phyloP scores from a whole-genome alignment of 305 asterid species.

The Solanum aculeatissimum region DNA sequence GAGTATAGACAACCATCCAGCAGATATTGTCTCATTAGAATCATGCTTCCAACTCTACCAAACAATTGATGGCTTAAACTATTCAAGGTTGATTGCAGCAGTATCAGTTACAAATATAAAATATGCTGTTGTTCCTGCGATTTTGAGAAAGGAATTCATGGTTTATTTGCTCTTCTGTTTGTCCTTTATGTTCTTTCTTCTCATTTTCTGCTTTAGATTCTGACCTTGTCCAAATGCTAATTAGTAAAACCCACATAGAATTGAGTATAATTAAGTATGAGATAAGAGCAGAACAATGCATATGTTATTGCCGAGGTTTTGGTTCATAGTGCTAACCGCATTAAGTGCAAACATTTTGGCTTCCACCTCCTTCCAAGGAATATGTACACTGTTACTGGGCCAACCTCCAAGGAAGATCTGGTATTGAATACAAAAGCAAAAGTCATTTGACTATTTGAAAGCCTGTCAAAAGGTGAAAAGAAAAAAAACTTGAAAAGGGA shows the following conservation, averaged over 20 bases:
- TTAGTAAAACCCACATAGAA: background rate
- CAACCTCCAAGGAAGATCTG: constrained; percentile 63
- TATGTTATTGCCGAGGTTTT: background rate
- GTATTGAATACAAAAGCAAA: constrained; percentile 3
- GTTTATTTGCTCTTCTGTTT: background rate
- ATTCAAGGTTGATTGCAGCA: background rate
- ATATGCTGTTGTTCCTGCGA: background rate
- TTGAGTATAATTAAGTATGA: background rate
- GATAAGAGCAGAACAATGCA: background rate
- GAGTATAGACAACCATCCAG: background rate
- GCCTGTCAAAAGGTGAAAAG: background rate
- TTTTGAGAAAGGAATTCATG: background rate
- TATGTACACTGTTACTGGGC: constrained; percentile 37
- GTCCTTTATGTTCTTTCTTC: background rate
- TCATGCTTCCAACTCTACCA: background rate
- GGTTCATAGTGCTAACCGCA: constrained; percentile 44
- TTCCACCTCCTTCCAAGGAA: constrained; percentile 81
- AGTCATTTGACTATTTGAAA: background rate
- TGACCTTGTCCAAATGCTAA: background rate
- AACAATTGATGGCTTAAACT: background rate
- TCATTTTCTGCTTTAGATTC: background rate
- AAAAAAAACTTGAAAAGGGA: background rate
- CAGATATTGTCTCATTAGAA: background rate
- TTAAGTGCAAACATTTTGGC: constrained; percentile 65
- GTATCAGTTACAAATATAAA: background rate